Conservation (phyloP, 331 rosid genomes). For the Cucumis variabilis region DNA sequence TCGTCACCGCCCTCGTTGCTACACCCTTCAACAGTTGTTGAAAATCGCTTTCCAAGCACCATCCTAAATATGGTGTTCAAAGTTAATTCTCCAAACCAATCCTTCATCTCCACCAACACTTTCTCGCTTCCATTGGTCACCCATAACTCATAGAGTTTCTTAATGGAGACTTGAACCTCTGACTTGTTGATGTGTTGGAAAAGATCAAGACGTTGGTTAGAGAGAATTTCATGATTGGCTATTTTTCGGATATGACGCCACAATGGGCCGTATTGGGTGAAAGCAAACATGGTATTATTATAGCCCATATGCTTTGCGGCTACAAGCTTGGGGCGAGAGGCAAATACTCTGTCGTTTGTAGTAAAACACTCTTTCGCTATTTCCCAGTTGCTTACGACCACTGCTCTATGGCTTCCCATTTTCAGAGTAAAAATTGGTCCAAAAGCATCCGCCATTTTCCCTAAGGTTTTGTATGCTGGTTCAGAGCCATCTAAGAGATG, state of each 20-base stretch:
- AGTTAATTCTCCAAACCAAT: constrained; percentile 58
- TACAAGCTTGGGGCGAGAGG: constrained; percentile 42
- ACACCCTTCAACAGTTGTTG: not conserved
- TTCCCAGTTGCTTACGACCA: constrained; percentile 26
- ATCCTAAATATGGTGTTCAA: constrained; percentile 61
- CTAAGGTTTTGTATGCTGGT: not conserved
- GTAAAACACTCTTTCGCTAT: constrained; percentile 52
- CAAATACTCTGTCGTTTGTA: constrained; percentile 45
- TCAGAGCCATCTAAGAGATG: not conserved
- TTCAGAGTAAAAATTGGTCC: not conserved
- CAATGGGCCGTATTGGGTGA: not conserved
- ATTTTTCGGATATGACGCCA: not conserved
- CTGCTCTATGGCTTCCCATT: not conserved
- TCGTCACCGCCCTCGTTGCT: not conserved
- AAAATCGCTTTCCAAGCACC: constrained; percentile 56
- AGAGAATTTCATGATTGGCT: not conserved
- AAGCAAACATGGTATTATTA: not conserved
- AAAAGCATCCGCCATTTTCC: not conserved
- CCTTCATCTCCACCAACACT: constrained; percentile 43
- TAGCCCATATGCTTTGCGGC: constrained; percentile 10
- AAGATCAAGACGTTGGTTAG: not conserved
- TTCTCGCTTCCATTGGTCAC: not conserved
- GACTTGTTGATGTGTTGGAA: not conserved
- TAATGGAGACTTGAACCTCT: not conserved
- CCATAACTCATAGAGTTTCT: not conserved